Evolutionary conservation across 2,329 filamentous ascomycete species (phyloP).

Genomic region (Diaporthe caulivora): DNA sequence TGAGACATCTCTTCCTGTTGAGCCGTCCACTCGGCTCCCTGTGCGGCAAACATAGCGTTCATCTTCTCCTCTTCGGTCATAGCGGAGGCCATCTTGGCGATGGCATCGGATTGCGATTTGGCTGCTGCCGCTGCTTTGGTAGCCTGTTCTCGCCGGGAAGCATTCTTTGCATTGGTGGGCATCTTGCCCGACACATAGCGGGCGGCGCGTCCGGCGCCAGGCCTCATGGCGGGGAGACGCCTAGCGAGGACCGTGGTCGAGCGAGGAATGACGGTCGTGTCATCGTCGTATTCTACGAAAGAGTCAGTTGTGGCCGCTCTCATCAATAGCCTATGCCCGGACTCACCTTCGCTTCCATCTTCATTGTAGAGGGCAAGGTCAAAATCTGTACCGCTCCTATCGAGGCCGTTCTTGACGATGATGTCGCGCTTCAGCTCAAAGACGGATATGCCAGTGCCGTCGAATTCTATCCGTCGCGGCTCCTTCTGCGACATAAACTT

Average conservation of each 20-base stretch:
- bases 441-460: slow-evolving; percentile 96
- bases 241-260: slow-evolving; percentile 94
- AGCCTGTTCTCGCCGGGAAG: slow-evolving; percentile 73
- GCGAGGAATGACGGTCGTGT: slow-evolving; percentile 95
- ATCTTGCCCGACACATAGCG: slow-evolving; percentile 97
- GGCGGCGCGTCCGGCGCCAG: slow-evolving; percentile 89
- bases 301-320: neutral
- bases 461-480: slow-evolving; percentile 92
- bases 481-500: slow-evolving; percentile 99
- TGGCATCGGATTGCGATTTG: slow-evolving; percentile 68
- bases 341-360: slow-evolving; percentile 88
- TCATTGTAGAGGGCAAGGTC: slow-evolving; percentile 95
- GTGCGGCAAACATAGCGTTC: slow-evolving; percentile 89
- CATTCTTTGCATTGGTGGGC: slow-evolving; percentile 88
- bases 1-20: slow-evolving; percentile 94
- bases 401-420: slow-evolving; percentile 91
- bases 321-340: neutral
- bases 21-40: slow-evolving; percentile 91
- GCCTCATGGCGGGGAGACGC: slow-evolving; percentile 84
- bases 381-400: slow-evolving; percentile 90
- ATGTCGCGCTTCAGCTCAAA: slow-evolving; percentile 99
- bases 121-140: slow-evolving; percentile 66
- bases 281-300: slow-evolving; percentile 89
- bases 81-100: slow-evolving; percentile 78
- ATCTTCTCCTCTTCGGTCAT: slow-evolving; percentile 96